A percentile compares a stretch with the other conserved stretches of the same genome.
phyloP scores from a whole-genome alignment of 768 basidiomycete species.

The Russula foetens region DNA sequence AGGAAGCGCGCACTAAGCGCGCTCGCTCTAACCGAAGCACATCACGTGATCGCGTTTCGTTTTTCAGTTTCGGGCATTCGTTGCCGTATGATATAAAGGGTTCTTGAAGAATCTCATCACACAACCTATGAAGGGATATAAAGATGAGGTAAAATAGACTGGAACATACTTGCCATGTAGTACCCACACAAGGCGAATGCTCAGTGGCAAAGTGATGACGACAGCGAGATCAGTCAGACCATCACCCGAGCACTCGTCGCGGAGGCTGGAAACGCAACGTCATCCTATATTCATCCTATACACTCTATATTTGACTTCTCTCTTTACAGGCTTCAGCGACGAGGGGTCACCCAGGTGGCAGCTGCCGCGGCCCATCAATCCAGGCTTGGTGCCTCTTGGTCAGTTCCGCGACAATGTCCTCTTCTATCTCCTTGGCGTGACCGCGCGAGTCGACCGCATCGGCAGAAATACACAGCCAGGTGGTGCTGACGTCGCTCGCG shows the following conservation, averaged over 20 bases:
- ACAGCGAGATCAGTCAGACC: too few relatives aligned
- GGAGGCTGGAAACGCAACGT: background rate
- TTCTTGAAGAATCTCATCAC: background rate
- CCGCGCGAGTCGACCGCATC: constrained; percentile 26
- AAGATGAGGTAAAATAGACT: too few relatives aligned
- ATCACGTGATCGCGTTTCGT: constrained; percentile 10
- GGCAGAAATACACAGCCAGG: constrained; percentile 55
- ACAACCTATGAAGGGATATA: background rate
- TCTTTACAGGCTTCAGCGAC: background rate
- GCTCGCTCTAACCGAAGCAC: background rate
- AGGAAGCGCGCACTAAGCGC: background rate
- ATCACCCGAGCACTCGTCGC: too few relatives aligned
- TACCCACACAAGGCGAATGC: too few relatives aligned
- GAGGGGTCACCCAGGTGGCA: background rate
- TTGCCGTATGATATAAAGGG: too few relatives aligned
- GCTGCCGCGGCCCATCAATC: constrained; percentile 33
- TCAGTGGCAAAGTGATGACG: too few relatives aligned
- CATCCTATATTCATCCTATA: background rate
- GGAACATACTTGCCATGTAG: too few relatives aligned
- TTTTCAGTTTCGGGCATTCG: too few relatives aligned
- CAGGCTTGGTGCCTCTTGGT: constrained; percentile 66
- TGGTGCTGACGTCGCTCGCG: constrained; percentile 37
- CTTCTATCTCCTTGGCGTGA: constrained; percentile 75
- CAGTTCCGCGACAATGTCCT: constrained; percentile 76
- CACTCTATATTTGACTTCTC: background rate